Base-by-base conservation (phyloP, 1,139 yeast species). In the Hansenula sp. region DNA sequence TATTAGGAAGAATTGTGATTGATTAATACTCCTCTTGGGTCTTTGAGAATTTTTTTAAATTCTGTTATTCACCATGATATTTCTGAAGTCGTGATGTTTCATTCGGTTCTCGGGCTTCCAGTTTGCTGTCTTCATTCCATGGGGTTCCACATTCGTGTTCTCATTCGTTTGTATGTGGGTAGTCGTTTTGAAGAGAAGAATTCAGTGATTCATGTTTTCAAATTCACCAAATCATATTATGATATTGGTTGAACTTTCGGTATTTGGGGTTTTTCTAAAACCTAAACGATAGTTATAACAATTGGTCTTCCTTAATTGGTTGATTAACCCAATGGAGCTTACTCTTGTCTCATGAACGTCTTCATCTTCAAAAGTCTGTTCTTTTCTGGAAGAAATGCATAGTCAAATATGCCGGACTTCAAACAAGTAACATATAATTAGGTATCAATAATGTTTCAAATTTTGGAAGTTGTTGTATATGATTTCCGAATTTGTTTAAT, bases 291-390 rank as follows among this genome's bases (percentile, higher is more conserved):
- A 84, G 94, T 79, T 77, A 84, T 85, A 79, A 77, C 89, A 82
- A 81, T 78, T 83, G 82, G 62, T 54, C 47, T 55, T 50, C 47
- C 40, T 41, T 43, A 33, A 32, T 19, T 3, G 27, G 40, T 38
- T 41, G 63, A 65, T 70, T 72, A 83, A 84, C 94, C 76, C 93
- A 84, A 85, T 85, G 94, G 93, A 84, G 94, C 94, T 85, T 83
- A 85, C 84, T 83, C 84, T 80, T 72, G 79, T 66, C 61, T 71
- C 79, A 79, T 78, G 84, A 77, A 50, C 50, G 62, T 61, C 65
- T 56, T 71, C 57, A 50, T 55, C 57, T 55, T 49, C 41, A 36
- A 51, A 65, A 59, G 62, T 53, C 60, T 61, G 66, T 46, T 52
- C 54, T 51, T 48, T 38, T 15, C 9, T 45, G 48, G 57, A 58